Evolutionary conservation across 352 stramenopile species (phyloP), one percentile per base, ranked within the genome.

Genomic region (Phytophthora sp.): DNA sequence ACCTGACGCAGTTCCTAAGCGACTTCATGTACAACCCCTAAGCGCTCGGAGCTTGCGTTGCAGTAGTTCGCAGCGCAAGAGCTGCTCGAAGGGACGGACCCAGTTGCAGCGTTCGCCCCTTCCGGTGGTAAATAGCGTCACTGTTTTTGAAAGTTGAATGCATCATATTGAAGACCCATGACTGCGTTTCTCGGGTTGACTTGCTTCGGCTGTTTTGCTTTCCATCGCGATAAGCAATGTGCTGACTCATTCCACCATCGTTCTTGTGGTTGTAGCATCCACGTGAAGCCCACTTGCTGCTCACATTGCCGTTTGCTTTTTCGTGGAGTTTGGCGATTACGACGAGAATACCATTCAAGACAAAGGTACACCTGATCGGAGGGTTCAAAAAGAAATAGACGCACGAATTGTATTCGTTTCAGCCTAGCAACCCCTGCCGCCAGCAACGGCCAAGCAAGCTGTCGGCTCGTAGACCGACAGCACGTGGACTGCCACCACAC

Each of bases 11-110:
- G 54, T 72, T 79, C 64, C 59, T 92, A 46, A 58, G 70, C 43
- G 68, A 84, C 41, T 78, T 83, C 38, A 79, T 91, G 74, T 92
- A 92, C 76, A 89, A 79, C 62, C 81, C 84, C n/a, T 92, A 81
- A 85, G 53, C 60, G 37, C 54, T 74, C 37, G 30, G 37, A 48
- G 30, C 45, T 49, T 58, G 35, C 31, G 39, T 35, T 66, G 46
- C 34, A 62, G 32, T 60, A 63, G 54, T 39, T 61, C 48, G 62
- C 55, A 56, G 55, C 45, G 39, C 55, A 46, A 39, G 28, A 50
- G 13, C 51, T 15, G 9, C 37, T 37, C 15, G 51, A 37, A 21
- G 54, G 31, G 37, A n/a, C 5, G 10, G 26, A 51, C 28, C 26
- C 27, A 31, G 20, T 34, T 43, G 38, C 24, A 42, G 21, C 15